Evolutionary conservation across 129 eudicot species (phyloP).

Genomic region (Tagetes erecta): DNA sequence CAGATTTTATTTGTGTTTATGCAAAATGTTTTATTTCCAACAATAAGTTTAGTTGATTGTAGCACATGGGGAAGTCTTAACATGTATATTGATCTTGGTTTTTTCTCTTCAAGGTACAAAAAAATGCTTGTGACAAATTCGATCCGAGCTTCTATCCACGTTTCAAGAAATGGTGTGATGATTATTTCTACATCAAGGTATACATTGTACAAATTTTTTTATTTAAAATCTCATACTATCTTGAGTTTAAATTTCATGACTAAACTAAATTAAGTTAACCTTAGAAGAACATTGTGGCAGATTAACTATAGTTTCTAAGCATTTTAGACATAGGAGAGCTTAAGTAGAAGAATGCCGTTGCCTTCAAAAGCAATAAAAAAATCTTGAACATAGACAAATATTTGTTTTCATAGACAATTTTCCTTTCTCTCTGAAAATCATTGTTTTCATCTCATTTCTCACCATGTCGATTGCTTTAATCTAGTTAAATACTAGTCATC

Average conservation of each 20-base stretch:
- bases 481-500: not conserved
- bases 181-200: conserved; percentile 96
- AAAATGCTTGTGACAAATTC: conserved; percentile 92
- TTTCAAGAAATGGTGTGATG: conserved; percentile 99
- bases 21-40: not conserved
- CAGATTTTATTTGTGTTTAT: not conserved
- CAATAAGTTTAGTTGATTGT: not conserved
- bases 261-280: not conserved
- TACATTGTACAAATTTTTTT: not conserved
- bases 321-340: not conserved
- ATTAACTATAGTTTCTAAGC: not conserved
- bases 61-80: not conserved
- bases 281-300: not conserved
- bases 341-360: not conserved
- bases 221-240: not conserved
- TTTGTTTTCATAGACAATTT: not conserved
- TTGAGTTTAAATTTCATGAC: not conserved
- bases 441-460: not conserved
- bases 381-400: not conserved
- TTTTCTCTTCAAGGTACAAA: conserved; percentile 70
- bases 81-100: conserved; percentile 8
- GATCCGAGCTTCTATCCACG: conserved; percentile 90
- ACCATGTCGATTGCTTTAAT: not conserved
- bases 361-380: not conserved
- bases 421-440: not conserved